These are phyloP conservation scores for Aureoboletus auriporus DNA, from an alignment of 768 basidiomycete species.

Conservation along the genomic window DNA sequence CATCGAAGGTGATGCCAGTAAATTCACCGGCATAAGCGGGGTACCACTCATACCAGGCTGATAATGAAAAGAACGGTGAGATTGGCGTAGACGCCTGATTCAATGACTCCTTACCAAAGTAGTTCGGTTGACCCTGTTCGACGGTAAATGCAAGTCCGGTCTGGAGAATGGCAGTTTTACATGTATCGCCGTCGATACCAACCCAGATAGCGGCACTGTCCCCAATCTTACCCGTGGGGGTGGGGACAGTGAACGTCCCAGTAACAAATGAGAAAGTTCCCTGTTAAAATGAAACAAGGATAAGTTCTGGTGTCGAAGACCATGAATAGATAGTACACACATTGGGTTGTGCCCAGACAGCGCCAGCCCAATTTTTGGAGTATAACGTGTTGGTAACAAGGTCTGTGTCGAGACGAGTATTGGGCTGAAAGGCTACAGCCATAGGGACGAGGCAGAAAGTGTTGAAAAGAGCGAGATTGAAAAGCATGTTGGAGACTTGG, in stretches of 20 bases:
- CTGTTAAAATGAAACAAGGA: neutral
- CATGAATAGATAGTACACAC: neutral
- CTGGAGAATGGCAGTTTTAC: neutral
- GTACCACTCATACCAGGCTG: constrained; percentile 7
- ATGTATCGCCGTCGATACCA: constrained; percentile 6
- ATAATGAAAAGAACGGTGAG: neutral
- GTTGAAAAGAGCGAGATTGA: too few species aligned
- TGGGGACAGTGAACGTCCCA: constrained; percentile 5
- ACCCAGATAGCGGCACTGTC: constrained; percentile 2
- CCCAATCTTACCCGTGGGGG: neutral
- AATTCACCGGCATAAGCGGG: neutral
- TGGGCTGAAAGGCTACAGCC: too few species aligned
- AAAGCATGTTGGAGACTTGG: too few species aligned
- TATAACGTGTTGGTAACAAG: neutral
- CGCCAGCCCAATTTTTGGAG: constrained; percentile 2
- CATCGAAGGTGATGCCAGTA: neutral
- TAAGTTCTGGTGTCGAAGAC: neutral
- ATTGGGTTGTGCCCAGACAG: neutral
- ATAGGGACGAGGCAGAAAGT: too few species aligned
- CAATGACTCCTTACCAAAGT: neutral
- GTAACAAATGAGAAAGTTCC: constrained; percentile 1
- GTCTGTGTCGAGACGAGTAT: too few species aligned
- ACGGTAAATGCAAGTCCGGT: constrained; percentile 3
- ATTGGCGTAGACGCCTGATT: neutral
- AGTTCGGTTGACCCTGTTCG: neutral